Evolutionary conservation across 306 rosid species (phyloP).

Genomic region (Astragalus glycyphyllos): DNA sequence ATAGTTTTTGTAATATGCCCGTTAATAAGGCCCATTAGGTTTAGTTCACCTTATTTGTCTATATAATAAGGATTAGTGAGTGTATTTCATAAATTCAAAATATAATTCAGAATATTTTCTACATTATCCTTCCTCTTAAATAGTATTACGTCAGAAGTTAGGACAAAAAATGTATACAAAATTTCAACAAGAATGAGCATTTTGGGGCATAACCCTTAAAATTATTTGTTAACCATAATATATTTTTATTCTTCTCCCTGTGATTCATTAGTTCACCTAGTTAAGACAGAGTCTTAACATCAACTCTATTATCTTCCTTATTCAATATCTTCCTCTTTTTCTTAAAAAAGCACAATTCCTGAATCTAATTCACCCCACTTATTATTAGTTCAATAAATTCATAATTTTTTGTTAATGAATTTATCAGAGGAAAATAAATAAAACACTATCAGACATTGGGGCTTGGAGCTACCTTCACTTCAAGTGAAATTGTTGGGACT

Average conservation of each 20-base stretch:
- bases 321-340: constrained; percentile 1
- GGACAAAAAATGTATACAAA: too few relatives aligned
- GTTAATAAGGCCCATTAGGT: too few relatives aligned
- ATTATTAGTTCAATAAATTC: neutral
- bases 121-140: too few relatives aligned
- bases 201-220: neutral
- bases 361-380: constrained; percentile 3
- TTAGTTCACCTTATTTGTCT: too few relatives aligned
- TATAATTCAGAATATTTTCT: too few relatives aligned
- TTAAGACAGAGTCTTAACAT: neutral
- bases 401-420: too few relatives aligned
- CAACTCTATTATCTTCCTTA: neutral
- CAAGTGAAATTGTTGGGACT: constrained; percentile 91
- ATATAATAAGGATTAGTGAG: too few relatives aligned
- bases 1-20: too few relatives aligned
- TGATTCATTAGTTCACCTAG: neutral
- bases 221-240: neutral
- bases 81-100: too few relatives aligned
- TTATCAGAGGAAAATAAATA: constrained; percentile 3
- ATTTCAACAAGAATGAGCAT: neutral
- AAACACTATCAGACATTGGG: constrained; percentile 15
- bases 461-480: constrained; percentile 75
- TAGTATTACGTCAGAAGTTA: too few relatives aligned
- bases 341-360: neutral
- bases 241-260: neutral